Evolutionary conservation across 495 filamentous ascomycete species (phyloP), one percentile per base, ranked within the genome.

Genomic region (Trichoderma asperelloides): DNA sequence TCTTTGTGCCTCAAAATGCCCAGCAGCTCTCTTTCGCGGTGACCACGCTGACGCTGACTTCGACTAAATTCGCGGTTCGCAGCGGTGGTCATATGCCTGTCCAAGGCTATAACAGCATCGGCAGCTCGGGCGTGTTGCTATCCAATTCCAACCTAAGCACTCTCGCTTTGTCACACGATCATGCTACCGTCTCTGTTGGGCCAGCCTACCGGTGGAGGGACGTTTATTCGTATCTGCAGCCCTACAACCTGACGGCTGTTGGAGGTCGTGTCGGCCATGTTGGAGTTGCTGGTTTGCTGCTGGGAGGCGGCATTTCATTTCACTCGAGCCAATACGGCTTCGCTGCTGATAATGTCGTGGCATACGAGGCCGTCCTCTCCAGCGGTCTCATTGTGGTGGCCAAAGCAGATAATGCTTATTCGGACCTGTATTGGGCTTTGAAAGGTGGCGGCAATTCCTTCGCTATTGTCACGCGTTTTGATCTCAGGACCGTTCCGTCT

Each of bases 341-440:
- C 30, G 80, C 75, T 16, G 78, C 81, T 15, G 79, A 81, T 64
- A 77, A 82, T 2, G 74, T 79, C 5, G 70, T 79, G 2, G 70
- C 77, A 43, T 78, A 71, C 28, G 78, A 79, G 62, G 80, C 86
- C 23, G 82, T 87, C 9, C 75, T 80, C 0, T 74, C 80, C n/a
- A 73, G 78, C 27, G 84, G 84, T 15, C 67, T 72, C 9, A 74
- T 81, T 45, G 73, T 82, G 8, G 82, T 76, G 0, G 82, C 80
- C 0, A 78, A 40, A 40, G 39, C 39, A 40, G 39, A 40, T 40
- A 40, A 40, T 40, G 39, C 39, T 12, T 40, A 40, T 40, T 40
- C 39, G 39, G 39, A 40, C 39, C 39, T 40, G 39, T 40, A 40
- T 40, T 40, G 39, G 39, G 39, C 39, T 40, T 40, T 40, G 39